Conservation (phyloP, 129 eudicot species). For the Cynara cardunculus region DNA sequence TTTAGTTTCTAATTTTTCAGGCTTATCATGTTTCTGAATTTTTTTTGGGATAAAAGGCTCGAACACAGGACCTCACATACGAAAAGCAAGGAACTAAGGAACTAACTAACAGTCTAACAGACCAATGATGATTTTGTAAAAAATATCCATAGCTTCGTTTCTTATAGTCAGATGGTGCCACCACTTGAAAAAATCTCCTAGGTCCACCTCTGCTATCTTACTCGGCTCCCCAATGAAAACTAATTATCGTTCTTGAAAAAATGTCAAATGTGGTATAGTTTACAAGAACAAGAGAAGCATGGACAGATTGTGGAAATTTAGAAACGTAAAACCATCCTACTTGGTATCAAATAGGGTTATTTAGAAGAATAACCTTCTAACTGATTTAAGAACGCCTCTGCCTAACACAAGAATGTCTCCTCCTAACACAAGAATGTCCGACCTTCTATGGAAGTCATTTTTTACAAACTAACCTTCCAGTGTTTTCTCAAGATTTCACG, state of each 20-base stretch:
- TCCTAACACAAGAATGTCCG: no score
- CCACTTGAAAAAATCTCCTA: not conserved
- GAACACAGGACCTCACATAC: no score
- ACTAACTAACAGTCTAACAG: no score
- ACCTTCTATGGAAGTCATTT: not conserved
- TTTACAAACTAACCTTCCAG: not conserved
- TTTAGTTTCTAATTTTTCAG: no score
- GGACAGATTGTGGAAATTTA: not conserved
- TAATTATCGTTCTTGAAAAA: not conserved
- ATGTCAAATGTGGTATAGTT: not conserved
- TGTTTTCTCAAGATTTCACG: no score
- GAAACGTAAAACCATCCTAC: not conserved
- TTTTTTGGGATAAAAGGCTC: no score
- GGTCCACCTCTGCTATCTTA: not conserved
- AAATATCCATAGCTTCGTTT: not conserved
- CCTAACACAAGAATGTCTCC: no score
- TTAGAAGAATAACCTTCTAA: no score
- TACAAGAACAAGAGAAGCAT: not conserved
- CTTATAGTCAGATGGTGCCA: not conserved
- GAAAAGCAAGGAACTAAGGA: no score
- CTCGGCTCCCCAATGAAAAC: slow-evolving; percentile 1
- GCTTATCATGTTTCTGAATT: no score
- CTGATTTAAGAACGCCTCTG: not conserved
- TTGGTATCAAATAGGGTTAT: not conserved
- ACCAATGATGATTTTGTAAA: not conserved